Evolutionary conservation across 805 yeast genomes (phyloP), one percentile per base, ranked within the genome.

Genomic region (Danielia reshetovae): DNA sequence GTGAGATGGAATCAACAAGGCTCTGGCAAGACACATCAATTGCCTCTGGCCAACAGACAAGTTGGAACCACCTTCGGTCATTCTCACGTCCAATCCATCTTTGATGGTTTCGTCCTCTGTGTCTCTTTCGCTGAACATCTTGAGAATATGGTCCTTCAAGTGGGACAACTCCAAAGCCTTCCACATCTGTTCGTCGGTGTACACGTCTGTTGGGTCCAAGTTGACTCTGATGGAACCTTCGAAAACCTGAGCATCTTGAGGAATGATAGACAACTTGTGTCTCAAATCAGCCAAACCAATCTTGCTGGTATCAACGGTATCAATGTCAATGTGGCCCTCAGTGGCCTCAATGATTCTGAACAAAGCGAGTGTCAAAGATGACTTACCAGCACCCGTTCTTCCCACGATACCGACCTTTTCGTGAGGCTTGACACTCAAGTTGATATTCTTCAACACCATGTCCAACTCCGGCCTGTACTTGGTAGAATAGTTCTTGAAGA

Each of bases 11-110:
- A 78, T 79, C 44, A 82, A 68, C 40, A 85, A 63, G 1, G 89
- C 93, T 54, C 95, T 68, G 0, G 90, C 88, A 34, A 85, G 68
- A 63, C 94, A 85, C 80, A 85, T 74, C 64, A 56, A 77, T 46
- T 63, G 71, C 55, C 56, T 69, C 64, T 68, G 74, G n/a, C 75
- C 72, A 32, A 78, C 68, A 10, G 80, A 77, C 34, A 70, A 62
- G 40, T 69, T 65, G 9, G 68, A 54, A 8, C 71, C 70, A 35
- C 73, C 75, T 46, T 77, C 79, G 29, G 51, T 47, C 28, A 68
- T 38, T 10, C 42, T 51, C 3, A 63, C 67, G 18, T 62, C 60
- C 36, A 68, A 57, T 7, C 60, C 60, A 26, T 55, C 45, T 3
- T 36, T 35, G 11, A 59, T 43, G 21, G 37, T 35, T n/a, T 26